Evolutionary conservation across 116 monocot genomes (phyloP).

Genomic region (Iris pallida): DNA sequence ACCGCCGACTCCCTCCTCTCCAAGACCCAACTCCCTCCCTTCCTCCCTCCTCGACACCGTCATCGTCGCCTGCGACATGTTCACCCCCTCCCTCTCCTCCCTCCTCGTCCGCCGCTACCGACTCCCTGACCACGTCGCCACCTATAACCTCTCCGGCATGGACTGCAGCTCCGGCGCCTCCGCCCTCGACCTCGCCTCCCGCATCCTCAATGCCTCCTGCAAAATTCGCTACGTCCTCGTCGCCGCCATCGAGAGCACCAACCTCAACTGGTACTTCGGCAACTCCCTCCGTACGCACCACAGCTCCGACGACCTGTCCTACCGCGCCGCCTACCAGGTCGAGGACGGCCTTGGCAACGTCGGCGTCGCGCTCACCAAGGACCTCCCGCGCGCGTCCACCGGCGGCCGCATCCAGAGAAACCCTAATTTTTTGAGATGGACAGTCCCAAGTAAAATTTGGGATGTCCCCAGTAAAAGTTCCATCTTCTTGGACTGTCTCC

Average conservation of each 20-base stretch:
- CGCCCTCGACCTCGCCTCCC: conserved; percentile 5
- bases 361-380: too few species aligned
- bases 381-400: too few species aligned
- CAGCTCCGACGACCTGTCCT: too few species aligned
- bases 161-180: conserved; percentile 9
- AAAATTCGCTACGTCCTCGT: conserved; percentile 40
- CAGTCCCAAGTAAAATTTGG: too few species aligned
- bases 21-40: background rate
- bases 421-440: too few species aligned
- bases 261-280: conserved; percentile 78
- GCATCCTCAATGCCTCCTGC: background rate
- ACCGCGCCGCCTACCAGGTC: too few species aligned
- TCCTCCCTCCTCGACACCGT: background rate
- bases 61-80: conserved; percentile 9
- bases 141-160: conserved; percentile 17
- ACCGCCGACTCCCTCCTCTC: conserved; percentile 7
- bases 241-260: conserved; percentile 63
- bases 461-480: too few species aligned
- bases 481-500: too few species aligned
- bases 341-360: too few species aligned
- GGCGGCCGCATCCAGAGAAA: too few species aligned
- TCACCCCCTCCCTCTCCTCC: conserved; percentile 12
- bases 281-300: too few species aligned
- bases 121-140: background rate
- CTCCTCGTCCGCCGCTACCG: background rate